Base-by-base conservation (phyloP, 192 early-diverging fungal genomes). In the Phlyctochytrium arcticum region DNA sequence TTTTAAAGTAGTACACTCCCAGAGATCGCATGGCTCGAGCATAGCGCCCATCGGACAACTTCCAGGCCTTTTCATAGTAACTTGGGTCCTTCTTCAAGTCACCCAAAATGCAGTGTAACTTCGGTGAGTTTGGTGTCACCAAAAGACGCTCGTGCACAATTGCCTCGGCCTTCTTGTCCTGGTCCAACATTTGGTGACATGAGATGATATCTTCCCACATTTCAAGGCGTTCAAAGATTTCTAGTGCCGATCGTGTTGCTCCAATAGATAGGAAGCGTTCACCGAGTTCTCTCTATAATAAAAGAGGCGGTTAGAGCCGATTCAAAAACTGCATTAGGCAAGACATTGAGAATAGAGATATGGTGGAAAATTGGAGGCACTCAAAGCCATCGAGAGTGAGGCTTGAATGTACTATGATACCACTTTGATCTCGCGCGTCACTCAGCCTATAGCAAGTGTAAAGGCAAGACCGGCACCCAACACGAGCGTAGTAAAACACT, bases 151-250 rank as follows among this genome's bases (percentile, higher is more conserved):
- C 73, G 12, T 78, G 74, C 21, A 95, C 85, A 17, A 95, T 49
- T 15, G 80, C 71, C 75, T 94, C 93, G 32, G 97, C 97, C 68
- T 94, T 46, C 59, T 88, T 82, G n/a, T 76, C 67, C 71, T 96
- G 83, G 46, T 89, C 92, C 56, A 96, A 71, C 80, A 94, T 78
- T 69, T 91, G 87, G 67, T 91, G 85, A 73, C 93, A 95, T 9
- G 82, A 72, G 32, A 99, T 88, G 6, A 88, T 88, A 61, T 99
- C 89, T 68, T 99, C 95, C 97, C 97, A 99, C 82, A 96, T 79
- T 60, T 96, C 85, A 57, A 99, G 74, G 12, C 97, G 89, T 69
- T 92, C 87, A 71, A 87, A 99, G 48, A 99, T 96, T 48, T 99
- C 92, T 30, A 96, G 74, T 4, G 97, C 92, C 5, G 94, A 94